A percentile compares a stretch with the other conserved stretches of the same genome.
Conservation (phyloP, 2,329 filamentous ascomycete genomes). For the Furcasterigmium furcatum region DNA sequence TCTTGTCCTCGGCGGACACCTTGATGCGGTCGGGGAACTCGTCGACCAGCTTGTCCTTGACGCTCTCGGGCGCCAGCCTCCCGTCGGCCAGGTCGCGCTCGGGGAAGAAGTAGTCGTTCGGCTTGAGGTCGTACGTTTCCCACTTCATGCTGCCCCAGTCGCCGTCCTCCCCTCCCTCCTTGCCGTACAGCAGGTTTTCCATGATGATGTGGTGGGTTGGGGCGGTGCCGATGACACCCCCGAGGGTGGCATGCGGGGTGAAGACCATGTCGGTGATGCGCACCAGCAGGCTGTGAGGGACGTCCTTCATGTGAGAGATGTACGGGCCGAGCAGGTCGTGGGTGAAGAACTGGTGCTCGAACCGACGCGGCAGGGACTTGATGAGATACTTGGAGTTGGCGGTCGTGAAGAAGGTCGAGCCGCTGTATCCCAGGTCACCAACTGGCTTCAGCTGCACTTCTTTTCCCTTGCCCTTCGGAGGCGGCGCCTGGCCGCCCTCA, state of each 20-base stretch:
- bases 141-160: constrained; percentile 40
- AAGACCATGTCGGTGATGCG: constrained; percentile 70
- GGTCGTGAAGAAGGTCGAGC: constrained; percentile 73
- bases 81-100: constrained; percentile 69
- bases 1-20: constrained; percentile 51
- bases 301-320: constrained; percentile 56
- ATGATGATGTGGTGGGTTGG: constrained; percentile 74
- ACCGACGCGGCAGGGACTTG: constrained; percentile 67
- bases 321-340: constrained; percentile 65
- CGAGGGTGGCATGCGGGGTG: constrained; percentile 52
- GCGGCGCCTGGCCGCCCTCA: constrained; percentile 31
- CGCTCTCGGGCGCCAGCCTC: constrained; percentile 58
- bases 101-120: constrained; percentile 71
- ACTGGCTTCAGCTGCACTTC: constrained; percentile 46
- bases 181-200: constrained; percentile 70
- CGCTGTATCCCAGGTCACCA: constrained; percentile 71
- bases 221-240: constrained; percentile 54
- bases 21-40: constrained; percentile 64
- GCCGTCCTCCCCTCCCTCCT: constrained; percentile 34
- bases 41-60: constrained; percentile 64
- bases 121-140: constrained; percentile 75
- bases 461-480: constrained; percentile 24
- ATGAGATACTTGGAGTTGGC: constrained; percentile 64
- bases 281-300: constrained; percentile 61
- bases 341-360: constrained; percentile 69